Evolutionary conservation across 306 rosid genomes (phyloP).

Genomic region (Gynostemma pentaphyllum): DNA sequence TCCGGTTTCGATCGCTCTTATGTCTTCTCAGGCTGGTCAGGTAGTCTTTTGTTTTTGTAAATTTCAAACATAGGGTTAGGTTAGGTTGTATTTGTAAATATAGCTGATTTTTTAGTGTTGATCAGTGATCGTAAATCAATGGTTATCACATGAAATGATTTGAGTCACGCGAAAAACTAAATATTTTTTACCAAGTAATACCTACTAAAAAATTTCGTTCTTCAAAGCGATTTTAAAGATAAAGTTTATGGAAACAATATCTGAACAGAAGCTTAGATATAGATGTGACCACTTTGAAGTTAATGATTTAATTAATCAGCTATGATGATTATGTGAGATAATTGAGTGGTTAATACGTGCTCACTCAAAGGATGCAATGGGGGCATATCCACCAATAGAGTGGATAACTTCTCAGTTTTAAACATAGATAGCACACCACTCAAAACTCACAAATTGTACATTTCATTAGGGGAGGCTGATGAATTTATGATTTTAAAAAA

Average conservation of each 20-base stretch:
- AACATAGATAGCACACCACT: neutral
- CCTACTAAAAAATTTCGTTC: too few species aligned
- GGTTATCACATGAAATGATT: too few species aligned
- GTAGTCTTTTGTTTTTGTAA: conserved; percentile 15
- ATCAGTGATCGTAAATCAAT: too few species aligned
- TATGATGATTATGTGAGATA: neutral
- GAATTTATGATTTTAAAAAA: neutral
- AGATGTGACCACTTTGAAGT: neutral
- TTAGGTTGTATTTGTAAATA: too few species aligned
- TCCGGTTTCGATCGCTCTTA: conserved; percentile 64
- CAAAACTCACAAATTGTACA: neutral
- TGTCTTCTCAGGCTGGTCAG: conserved; percentile 96
- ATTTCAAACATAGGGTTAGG: too few species aligned
- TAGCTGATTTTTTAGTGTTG: too few species aligned
- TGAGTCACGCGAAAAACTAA: too few species aligned
- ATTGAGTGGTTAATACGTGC: neutral
- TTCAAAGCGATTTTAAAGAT: too few species aligned
- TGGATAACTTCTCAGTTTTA: neutral
- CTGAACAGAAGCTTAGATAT: too few species aligned
- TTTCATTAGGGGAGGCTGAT: neutral
- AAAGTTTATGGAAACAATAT: too few species aligned
- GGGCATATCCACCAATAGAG: neutral
- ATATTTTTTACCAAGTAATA: too few species aligned
- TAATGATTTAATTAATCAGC: neutral
- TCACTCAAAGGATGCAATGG: neutral